These are phyloP conservation scores for Kwoniella shivajii DNA, from an alignment of 1,284 basidiomycete genomes.

Conservation along the genomic window DNA sequence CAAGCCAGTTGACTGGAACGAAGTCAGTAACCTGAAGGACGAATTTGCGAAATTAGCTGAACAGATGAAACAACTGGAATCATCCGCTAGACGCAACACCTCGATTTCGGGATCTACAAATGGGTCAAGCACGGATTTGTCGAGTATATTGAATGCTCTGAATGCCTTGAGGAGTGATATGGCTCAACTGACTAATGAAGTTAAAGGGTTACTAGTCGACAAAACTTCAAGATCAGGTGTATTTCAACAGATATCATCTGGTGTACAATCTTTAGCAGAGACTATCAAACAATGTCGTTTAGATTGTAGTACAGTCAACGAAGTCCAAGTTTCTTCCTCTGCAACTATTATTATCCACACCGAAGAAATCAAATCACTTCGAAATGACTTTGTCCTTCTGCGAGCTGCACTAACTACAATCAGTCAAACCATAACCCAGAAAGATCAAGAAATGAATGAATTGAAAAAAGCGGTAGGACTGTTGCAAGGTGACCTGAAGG, in stretches of 20 bases:
- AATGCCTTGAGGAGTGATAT: neutral
- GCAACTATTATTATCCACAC: neutral
- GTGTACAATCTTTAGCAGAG: neutral
- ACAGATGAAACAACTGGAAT: no score
- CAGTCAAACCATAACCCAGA: neutral
- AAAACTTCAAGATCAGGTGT: neutral
- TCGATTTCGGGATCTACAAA: no score
- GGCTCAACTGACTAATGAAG: neutral
- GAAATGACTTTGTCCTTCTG: neutral
- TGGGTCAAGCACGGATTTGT: neutral
- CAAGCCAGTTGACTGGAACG: no score
- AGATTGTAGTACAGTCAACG: neutral
- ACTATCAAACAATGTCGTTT: neutral
- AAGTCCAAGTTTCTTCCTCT: neutral
- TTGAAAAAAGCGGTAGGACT: conserved; percentile 2
- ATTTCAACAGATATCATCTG: conserved; percentile 4
- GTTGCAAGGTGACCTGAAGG: conserved; percentile 11
- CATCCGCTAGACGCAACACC: no score
- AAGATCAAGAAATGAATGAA: conserved; percentile 1
- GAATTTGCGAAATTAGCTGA: no score
- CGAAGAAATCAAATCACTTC: neutral
- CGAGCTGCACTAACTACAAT: neutral
- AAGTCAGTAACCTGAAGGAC: no score
- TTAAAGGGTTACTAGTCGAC: neutral
- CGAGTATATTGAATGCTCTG: no score